A percentile compares a stretch with the other conserved stretches of the same genome.
Conservation (phyloP, 2,329 filamentous ascomycete genomes). For the Epicoccum nigrum region DNA sequence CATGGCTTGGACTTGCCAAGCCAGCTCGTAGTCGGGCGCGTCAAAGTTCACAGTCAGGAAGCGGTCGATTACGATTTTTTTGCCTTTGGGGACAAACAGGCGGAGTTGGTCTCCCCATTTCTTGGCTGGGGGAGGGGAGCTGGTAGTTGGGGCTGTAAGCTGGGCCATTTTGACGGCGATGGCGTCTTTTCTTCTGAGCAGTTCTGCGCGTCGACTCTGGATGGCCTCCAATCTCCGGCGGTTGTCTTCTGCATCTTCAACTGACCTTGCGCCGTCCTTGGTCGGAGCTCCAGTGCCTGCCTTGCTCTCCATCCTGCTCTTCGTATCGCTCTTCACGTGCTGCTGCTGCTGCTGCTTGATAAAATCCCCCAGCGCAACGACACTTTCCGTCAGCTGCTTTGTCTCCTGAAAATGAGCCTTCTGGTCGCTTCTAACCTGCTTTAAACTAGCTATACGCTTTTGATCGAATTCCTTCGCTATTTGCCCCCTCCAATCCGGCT, state of each 20-base stretch:
- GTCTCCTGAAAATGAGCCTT: neutral
- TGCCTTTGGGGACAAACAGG: constrained; percentile 12
- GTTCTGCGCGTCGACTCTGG: neutral
- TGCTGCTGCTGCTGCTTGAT: neutral
- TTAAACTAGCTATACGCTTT: neutral
- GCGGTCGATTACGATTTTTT: constrained; percentile 25
- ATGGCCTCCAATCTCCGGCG: constrained; percentile 1
- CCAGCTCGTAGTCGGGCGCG: neutral
- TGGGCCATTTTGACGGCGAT: neutral
- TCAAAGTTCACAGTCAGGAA: constrained; percentile 25
- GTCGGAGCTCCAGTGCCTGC: too few relatives aligned
- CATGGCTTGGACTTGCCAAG: constrained; percentile 4
- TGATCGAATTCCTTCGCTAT: neutral
- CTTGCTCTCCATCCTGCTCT: too few relatives aligned
- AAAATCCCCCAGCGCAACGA: neutral
- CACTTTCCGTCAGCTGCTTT: neutral
- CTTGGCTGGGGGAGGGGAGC: too few relatives aligned
- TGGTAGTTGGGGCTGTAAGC: neutral
- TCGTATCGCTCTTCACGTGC: too few relatives aligned
- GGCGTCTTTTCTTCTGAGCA: neutral
- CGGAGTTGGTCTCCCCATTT: too few relatives aligned
- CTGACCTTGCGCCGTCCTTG: neutral
- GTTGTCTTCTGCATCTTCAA: neutral
- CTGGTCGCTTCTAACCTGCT: neutral
- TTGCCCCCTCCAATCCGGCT: neutral